Evolutionary conservation across 208 protist genomes (phyloP).

Genomic region (Cochliopodium minus): DNA sequence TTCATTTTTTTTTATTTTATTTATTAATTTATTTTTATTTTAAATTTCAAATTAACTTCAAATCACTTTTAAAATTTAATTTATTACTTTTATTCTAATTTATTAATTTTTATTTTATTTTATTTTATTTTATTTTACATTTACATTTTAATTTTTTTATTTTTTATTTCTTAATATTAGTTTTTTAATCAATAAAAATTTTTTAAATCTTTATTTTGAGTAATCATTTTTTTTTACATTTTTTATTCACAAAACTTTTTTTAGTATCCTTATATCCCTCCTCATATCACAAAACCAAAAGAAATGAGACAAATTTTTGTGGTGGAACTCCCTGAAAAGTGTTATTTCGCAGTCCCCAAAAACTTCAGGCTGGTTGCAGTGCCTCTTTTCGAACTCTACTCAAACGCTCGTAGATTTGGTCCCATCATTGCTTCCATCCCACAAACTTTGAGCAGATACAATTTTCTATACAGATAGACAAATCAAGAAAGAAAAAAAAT

Average conservation of each 20-base stretch:
- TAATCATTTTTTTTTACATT: too few species aligned
- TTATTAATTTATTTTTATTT: too few species aligned
- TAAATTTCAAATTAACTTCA: too few species aligned
- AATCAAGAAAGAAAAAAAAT: slow-evolving; percentile 9
- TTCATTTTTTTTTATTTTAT: too few species aligned
- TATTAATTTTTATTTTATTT: neutral
- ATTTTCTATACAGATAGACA: slow-evolving; percentile 37
- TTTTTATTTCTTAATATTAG: neutral
- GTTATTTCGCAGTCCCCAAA: slow-evolving; percentile 44
- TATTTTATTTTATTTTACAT: neutral
- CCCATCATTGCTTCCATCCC: slow-evolving; percentile 53
- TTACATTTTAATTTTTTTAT: neutral
- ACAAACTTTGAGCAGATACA: slow-evolving; percentile 45
- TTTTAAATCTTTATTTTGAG: too few species aligned
- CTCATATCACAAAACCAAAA: slow-evolving; percentile 56
- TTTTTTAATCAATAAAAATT: neutral
- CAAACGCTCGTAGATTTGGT: slow-evolving; percentile 58
- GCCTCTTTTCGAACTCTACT: slow-evolving; percentile 67
- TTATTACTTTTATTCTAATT: too few species aligned
- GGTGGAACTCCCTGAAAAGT: slow-evolving; percentile 44
- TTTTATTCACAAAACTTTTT: neutral
- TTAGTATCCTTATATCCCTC: slow-evolving; percentile 65
- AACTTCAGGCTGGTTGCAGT: slow-evolving; percentile 56
- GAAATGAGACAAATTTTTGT: slow-evolving; percentile 59
- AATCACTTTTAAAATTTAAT: too few species aligned